Percentiles rank a stretch among this genome's conserved stretches.
Conservation (phyloP, 306 rosid genomes). For the Sesbania bispinosa region DNA sequence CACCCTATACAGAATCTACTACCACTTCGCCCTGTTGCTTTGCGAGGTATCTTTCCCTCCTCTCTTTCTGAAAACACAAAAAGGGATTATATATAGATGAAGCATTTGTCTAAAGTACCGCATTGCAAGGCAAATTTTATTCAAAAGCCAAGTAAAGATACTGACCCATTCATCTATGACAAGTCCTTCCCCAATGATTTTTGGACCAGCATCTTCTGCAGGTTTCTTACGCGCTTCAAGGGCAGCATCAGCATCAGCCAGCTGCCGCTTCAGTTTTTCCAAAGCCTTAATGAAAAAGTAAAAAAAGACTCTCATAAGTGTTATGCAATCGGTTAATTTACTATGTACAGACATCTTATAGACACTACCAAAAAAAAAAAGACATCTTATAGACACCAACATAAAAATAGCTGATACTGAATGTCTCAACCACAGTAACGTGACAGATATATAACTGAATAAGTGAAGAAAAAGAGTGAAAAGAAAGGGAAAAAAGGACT, state of each 20-base stretch:
- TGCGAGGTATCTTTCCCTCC: constrained; percentile 96
- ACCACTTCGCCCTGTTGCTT: constrained; percentile 78
- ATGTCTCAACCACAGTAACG: not conserved
- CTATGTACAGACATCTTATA: not conserved
- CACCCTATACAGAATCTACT: constrained; percentile 59
- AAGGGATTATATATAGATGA: not conserved
- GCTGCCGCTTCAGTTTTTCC: constrained; percentile 76
- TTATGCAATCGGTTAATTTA: not conserved
- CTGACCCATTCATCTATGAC: constrained; percentile 97
- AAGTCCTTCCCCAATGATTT: constrained; percentile 84
- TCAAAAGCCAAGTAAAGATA: constrained; percentile 1
- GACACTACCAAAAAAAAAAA: no score
- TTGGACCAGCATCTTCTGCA: constrained; percentile 72
- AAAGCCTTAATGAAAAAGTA: constrained; percentile 44
- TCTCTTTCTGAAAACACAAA: constrained; percentile 65
- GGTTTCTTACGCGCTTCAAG: constrained; percentile 79
- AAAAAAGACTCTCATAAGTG: not conserved
- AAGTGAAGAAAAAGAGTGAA: not conserved
- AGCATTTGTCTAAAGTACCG: not conserved
- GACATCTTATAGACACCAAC: not conserved
- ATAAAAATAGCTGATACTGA: not conserved
- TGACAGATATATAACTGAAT: not conserved
- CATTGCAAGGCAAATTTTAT: not conserved
- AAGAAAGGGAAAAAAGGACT: not conserved
- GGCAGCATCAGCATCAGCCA: constrained; percentile 85